Evolutionary conservation across 139 green algal species (phyloP), one percentile per base, ranked within the genome.

Genomic region (Edaphochlamys debaryana): DNA sequence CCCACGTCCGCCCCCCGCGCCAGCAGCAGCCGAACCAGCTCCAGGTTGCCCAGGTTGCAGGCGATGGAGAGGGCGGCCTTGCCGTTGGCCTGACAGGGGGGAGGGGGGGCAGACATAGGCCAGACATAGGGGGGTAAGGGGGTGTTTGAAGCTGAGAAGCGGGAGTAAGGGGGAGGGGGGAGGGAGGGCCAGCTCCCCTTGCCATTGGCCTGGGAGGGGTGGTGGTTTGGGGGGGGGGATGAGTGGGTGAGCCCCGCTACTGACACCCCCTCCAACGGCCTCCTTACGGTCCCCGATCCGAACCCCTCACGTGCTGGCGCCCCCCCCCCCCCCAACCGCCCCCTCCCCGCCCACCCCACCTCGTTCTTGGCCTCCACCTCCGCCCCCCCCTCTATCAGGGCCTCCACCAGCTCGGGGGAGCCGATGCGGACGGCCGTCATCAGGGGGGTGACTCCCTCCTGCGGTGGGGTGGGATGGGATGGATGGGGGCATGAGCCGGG

Each of bases 1-100:
- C 37, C 20, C 38, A 80, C 73, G 29, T 27, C 41, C 15, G 73
- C 73, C 23, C 73, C 73, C 56, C 38, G 40, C 23, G 73, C 73
- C 37, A 80, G 37, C 56, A 80, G 54, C 73, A 80, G 73, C 73
- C 69, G 73, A 56, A 80, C 73, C 29, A 80, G 73, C 73, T 69
- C 56, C 73, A 80, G 40, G 56, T 80, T 69, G 52, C 73, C 73
- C 37, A 69, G 73, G 73, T 80, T 80, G 56, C 58, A 69, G 30
- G 73, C 73, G 36, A 80, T 42, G 37, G 45, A 36, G 37, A 80
- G 58, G 56, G 73, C 73, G 1, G 73, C 42, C 56, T 69, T 69
- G 36, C 73, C 73, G 54, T 56, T 80, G 37, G 32, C 41, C 73
- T 80, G 73, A 4, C 17, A 38, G 58, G 29, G 58, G 29, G 8